A percentile compares a stretch with the other conserved stretches of the same genome.
phyloP scores from a whole-genome alignment of 2,329 filamentous ascomycete genomes.

The Sclerotinia subarctica region DNA sequence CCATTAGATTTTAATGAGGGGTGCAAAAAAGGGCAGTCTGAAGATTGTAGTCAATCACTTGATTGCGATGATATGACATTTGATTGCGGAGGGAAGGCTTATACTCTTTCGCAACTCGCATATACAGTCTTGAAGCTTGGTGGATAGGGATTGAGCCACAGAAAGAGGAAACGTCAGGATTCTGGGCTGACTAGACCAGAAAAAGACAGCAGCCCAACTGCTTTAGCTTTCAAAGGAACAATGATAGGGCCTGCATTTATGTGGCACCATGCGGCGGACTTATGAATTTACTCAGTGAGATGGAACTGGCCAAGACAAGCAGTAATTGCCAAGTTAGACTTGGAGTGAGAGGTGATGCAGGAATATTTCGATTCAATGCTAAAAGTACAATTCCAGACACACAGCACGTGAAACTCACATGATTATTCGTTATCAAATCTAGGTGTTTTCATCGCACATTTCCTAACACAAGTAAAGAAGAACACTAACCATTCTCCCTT shows the following conservation, averaged over 20 bases:
- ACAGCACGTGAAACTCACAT: not conserved
- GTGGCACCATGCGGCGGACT: constrained; percentile 13
- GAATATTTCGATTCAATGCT: not conserved
- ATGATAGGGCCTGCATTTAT: constrained; percentile 11
- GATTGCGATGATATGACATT: constrained; percentile 4
- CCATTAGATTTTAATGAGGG: not conserved
- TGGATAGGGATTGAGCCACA: not conserved
- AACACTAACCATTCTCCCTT: not conserved
- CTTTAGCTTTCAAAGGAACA: not conserved
- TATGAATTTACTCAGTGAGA: not conserved
- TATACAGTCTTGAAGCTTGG: constrained; percentile 4
- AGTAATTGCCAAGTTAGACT: not conserved
- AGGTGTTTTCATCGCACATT: not conserved
- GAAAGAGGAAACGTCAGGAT: not conserved
- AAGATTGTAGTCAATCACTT: not conserved
- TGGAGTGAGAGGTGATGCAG: constrained; percentile 9
- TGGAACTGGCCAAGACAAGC: constrained; percentile 1
- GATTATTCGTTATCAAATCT: not conserved
- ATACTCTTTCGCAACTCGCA: not conserved
- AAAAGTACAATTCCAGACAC: not conserved
- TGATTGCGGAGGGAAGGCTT: constrained; percentile 5
- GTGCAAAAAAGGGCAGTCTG: not conserved
- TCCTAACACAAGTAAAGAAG: not conserved
- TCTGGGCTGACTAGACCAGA: not conserved
- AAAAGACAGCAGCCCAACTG: constrained; percentile 8